These are phyloP conservation scores for Chaetothyriales sp. DNA, from an alignment of 2,329 filamentous ascomycete species.

Conservation along the genomic window DNA sequence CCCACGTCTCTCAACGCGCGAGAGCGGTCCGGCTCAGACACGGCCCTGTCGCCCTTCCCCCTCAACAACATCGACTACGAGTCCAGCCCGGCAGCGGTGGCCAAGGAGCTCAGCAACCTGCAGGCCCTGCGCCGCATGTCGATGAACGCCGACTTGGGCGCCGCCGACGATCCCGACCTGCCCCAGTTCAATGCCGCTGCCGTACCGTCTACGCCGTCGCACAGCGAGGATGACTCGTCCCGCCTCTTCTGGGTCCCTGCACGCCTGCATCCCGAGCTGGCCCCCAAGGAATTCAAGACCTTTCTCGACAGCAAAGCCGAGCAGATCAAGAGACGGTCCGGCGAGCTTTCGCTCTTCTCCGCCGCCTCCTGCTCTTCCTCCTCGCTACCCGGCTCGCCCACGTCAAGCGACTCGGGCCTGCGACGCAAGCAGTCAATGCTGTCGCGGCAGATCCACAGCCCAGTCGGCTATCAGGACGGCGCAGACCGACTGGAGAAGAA, in stretches of 20 bases:
- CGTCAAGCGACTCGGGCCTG: slow-evolving; percentile 38
- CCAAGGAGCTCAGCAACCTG: slow-evolving; percentile 82
- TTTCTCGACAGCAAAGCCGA: slow-evolving; percentile 91
- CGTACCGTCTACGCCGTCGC: slow-evolving; percentile 31
- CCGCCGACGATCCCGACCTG: slow-evolving; percentile 44
- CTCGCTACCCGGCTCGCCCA: slow-evolving; percentile 1
- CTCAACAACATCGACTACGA: slow-evolving; percentile 81
- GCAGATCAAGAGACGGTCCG: slow-evolving; percentile 71
- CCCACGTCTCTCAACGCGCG: slow-evolving; percentile 43
- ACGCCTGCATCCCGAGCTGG: slow-evolving; percentile 82
- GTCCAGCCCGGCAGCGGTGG: slow-evolving; percentile 75
- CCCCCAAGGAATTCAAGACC: slow-evolving; percentile 89
- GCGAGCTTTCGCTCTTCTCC: slow-evolving; percentile 51
- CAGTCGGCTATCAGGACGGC: slow-evolving; percentile 64
- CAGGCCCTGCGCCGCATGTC: slow-evolving; percentile 85
- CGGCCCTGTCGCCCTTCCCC: slow-evolving; percentile 50
- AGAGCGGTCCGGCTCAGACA: slow-evolving; percentile 40
- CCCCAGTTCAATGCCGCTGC: slow-evolving; percentile 29
- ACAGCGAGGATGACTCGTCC: slow-evolving; percentile 73
- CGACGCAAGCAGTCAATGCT: slow-evolving; percentile 90
- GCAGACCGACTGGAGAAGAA: slow-evolving; percentile 66
- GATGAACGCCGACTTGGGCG: slow-evolving; percentile 60
- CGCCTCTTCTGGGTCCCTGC: slow-evolving; percentile 92
- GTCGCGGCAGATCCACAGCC: slow-evolving; percentile 75
- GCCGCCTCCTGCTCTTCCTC: too few relatives aligned